phyloP scores from a whole-genome alignment of 2,329 filamentous ascomycete genomes.

The Arachnomyces sp. region DNA sequence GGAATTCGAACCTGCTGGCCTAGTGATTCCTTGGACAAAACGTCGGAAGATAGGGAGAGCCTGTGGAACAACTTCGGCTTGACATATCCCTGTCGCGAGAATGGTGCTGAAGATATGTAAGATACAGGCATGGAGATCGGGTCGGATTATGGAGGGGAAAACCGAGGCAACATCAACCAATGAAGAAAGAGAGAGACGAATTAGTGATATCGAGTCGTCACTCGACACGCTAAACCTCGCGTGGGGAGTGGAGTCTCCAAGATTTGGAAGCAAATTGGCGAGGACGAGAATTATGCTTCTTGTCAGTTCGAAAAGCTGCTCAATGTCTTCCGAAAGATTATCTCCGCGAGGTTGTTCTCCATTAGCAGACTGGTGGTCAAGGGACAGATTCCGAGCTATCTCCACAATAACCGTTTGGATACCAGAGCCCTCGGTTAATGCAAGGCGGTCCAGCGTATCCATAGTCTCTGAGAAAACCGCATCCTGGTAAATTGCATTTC shows the following conservation, averaged over 20 bases:
- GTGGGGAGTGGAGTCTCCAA: constrained; percentile 46
- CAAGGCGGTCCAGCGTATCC: constrained; percentile 86
- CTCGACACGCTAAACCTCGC: constrained; percentile 67
- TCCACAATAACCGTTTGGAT: constrained; percentile 91
- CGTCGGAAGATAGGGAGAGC: constrained; percentile 85
- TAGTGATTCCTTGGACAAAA: constrained; percentile 71
- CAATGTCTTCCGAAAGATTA: constrained; percentile 89
- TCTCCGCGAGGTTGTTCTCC: constrained; percentile 59
- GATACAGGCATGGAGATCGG: constrained; percentile 91
- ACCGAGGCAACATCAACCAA: constrained; percentile 92
- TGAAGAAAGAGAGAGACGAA: constrained; percentile 73
- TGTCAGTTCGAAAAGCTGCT: constrained; percentile 94
- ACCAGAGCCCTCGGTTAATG: constrained; percentile 80
- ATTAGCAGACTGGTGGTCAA: constrained; percentile 84
- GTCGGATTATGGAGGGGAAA: constrained; percentile 93
- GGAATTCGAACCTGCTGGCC: constrained; percentile 9
- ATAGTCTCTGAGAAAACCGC: constrained; percentile 96
- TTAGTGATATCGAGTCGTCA: constrained; percentile 75
- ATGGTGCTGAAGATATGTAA: constrained; percentile 95
- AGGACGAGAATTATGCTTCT: constrained; percentile 92
- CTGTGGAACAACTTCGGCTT: constrained; percentile 81
- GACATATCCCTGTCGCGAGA: constrained; percentile 76
- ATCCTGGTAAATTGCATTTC: constrained; percentile 92
- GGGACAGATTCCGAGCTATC: constrained; percentile 81
- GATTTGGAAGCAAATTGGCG: constrained; percentile 75